phyloP scores from a whole-genome alignment of 805 yeast genomes.

The Ogataea trehalophila region DNA sequence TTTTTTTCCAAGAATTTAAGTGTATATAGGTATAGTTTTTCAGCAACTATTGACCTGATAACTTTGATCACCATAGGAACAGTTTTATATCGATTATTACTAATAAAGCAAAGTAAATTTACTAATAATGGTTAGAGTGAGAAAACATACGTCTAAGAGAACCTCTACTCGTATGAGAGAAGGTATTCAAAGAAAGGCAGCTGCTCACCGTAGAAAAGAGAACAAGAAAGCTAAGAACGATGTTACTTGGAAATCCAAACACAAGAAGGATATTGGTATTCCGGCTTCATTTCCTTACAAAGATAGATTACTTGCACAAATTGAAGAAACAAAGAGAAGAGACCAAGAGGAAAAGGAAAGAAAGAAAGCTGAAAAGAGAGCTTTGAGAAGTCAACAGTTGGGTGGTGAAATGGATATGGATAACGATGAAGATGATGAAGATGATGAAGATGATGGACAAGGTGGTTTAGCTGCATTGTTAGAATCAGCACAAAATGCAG shows the following conservation, averaged over 20 bases:
- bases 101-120: neutral
- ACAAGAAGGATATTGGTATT: conserved; percentile 87
- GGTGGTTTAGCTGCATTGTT: conserved; percentile 68
- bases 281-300: conserved; percentile 95
- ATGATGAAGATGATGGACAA: conserved; percentile 39
- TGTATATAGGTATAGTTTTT: neutral
- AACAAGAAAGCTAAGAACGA: conserved; percentile 81
- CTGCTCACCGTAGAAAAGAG: conserved; percentile 86
- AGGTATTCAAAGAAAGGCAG: conserved; percentile 93
- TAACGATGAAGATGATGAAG: conserved; percentile 37
- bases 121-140: conserved; percentile 27
- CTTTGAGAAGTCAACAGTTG: conserved; percentile 35
- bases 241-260: conserved; percentile 86
- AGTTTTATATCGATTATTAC: too few relatives aligned
- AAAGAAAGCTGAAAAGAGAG: conserved; percentile 45
- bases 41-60: too few relatives aligned
- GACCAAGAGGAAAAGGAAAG: conserved; percentile 51
- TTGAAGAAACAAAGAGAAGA: conserved; percentile 56
- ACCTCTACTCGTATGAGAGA: conserved; percentile 89
- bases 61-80: too few relatives aligned
- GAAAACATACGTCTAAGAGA: conserved; percentile 76
- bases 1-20: neutral
- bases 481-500: conserved; percentile 88
- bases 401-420: conserved; percentile 34
- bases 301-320: conserved; percentile 68